Conservation (phyloP, 1,284 basidiomycete species). For the Malassezia vespertilionis region DNA sequence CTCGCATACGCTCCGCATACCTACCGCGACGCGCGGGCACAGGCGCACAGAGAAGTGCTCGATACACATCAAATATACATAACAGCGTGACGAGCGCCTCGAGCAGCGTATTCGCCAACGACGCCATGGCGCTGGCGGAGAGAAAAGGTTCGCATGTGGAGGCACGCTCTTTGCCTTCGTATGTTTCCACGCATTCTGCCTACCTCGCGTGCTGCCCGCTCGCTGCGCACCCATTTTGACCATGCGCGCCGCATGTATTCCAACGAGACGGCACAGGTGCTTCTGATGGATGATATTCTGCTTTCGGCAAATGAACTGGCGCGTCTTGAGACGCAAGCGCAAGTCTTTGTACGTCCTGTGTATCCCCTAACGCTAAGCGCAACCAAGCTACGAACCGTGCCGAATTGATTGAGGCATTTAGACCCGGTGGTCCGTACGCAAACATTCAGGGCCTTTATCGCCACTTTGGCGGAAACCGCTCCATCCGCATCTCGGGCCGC, state of each 20-base stretch:
- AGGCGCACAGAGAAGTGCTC: slow-evolving; percentile 1
- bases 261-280: slow-evolving; percentile 20
- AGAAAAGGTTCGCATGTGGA: too few species aligned
- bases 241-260: neutral
- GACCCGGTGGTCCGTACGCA: slow-evolving; percentile 52
- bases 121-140: neutral
- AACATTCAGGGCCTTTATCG: slow-evolving; percentile 69
- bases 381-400: slow-evolving; percentile 15
- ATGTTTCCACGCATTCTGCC: too few species aligned
- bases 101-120: slow-evolving; percentile 4
- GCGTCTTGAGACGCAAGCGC: slow-evolving; percentile 19
- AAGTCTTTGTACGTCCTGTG: slow-evolving; percentile 14
- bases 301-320: slow-evolving; percentile 25
- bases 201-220: too few species aligned
- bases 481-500: slow-evolving; percentile 22
- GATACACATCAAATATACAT: slow-evolving; percentile 5
- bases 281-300: slow-evolving; percentile 35
- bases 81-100: slow-evolving; percentile 6
- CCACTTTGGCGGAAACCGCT: slow-evolving; percentile 53
- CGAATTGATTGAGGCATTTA: slow-evolving; percentile 24
- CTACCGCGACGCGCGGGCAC: neutral
- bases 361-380: slow-evolving; percentile 1
- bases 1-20: neutral
- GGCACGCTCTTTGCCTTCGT: too few species aligned
- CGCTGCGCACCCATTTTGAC: too few species aligned